Percentiles rank a stretch among this genome's conserved stretches.
These are phyloP conservation scores for Nematodospora anomalae DNA, from an alignment of 1,139 yeast species.

Conservation along the genomic window DNA sequence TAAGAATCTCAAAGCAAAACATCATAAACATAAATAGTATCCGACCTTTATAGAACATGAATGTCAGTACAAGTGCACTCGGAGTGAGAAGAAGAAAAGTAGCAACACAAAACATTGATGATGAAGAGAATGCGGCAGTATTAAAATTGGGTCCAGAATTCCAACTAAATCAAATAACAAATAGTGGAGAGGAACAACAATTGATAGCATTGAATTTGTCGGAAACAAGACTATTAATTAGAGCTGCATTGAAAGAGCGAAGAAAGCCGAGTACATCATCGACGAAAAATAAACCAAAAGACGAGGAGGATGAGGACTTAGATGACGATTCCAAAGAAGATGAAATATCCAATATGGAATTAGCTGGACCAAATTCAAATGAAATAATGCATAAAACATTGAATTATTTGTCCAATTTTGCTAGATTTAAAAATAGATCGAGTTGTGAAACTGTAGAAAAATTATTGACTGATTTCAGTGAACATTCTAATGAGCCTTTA, in stretches of 20 bases:
- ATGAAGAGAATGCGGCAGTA: constrained; percentile 87
- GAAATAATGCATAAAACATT: constrained; percentile 88
- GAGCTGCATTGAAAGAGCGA: constrained; percentile 87
- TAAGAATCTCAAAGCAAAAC: neutral
- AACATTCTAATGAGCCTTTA: constrained; percentile 55
- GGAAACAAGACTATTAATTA: constrained; percentile 84
- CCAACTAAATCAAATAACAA: constrained; percentile 74
- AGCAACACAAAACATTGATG: constrained; percentile 61
- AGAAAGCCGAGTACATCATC: constrained; percentile 29
- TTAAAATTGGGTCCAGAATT: constrained; percentile 92
- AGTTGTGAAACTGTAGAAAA: constrained; percentile 94
- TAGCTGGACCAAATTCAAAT: constrained; percentile 60
- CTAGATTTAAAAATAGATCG: constrained; percentile 88
- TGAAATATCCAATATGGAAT: constrained; percentile 65
- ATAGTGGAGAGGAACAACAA: constrained; percentile 74
- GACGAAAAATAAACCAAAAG: constrained; percentile 15
- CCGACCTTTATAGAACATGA: constrained; percentile 63
- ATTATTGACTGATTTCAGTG: constrained; percentile 67
- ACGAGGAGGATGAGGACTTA: constrained; percentile 36
- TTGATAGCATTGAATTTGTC: constrained; percentile 83
- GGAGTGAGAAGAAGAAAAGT: constrained; percentile 75
- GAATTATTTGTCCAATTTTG: constrained; percentile 80
- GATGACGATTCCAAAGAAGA: constrained; percentile 55
- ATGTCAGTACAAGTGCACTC: constrained; percentile 84
- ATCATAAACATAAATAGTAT: neutral